Conservation (phyloP, 306 rosid species). For the peach (Prunus persica) region Prunus_persica_NCBIv2 NC_034015.1:19555501-19556000, state of each 20-base stretch:
- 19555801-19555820: not conserved
- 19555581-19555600: slow-evolving; percentile 70
- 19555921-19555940: slow-evolving; percentile 60
- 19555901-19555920: slow-evolving; percentile 70
- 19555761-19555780: slow-evolving; percentile 61
- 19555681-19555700: slow-evolving; percentile 9
- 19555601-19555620: slow-evolving; percentile 5
- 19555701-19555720: slow-evolving; percentile 58
- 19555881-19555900: slow-evolving; percentile 86
- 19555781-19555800: slow-evolving; percentile 29
- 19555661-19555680: not conserved
- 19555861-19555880: not conserved
- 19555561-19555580: slow-evolving; percentile 56
- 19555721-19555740: slow-evolving; percentile 57
- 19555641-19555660: not conserved
- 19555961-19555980: slow-evolving; percentile 47
- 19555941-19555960: slow-evolving; percentile 75
- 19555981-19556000: not conserved
- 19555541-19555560: slow-evolving; percentile 49
- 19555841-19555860: not conserved
- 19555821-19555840: not conserved
- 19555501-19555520: not conserved
- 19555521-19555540: slow-evolving; percentile 63
- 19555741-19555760: slow-evolving; percentile 51
- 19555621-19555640: not conserved